These are phyloP conservation scores for Aureoboletus auriporus DNA, from an alignment of 768 basidiomycete genomes.

Conservation along the genomic window DNA sequence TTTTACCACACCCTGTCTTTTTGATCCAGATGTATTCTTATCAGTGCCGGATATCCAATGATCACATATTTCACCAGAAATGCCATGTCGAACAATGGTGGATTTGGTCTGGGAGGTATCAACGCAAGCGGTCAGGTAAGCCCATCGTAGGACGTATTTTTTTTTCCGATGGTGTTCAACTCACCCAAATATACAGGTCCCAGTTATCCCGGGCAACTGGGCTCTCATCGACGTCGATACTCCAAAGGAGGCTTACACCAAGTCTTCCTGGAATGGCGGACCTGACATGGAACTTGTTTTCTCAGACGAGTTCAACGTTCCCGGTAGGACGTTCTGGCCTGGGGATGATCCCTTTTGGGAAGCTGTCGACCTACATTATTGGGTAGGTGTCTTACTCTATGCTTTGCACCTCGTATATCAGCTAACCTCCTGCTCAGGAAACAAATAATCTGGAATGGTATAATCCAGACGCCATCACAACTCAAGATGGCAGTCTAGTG, in stretches of 20 bases:
- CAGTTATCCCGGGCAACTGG: slow-evolving; percentile 51
- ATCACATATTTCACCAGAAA: slow-evolving; percentile 34
- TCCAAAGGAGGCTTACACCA: slow-evolving; percentile 51
- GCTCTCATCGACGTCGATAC: slow-evolving; percentile 59
- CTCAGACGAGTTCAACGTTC: slow-evolving; percentile 77
- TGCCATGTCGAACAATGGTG: slow-evolving; percentile 34
- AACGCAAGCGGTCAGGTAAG: slow-evolving; percentile 70
- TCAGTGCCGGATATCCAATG: slow-evolving; percentile 43
- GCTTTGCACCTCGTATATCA: slow-evolving; percentile 20
- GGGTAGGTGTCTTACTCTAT: slow-evolving; percentile 31
- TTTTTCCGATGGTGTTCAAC: not conserved
- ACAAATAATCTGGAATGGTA: slow-evolving; percentile 61
- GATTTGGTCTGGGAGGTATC: slow-evolving; percentile 65
- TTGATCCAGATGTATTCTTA: not conserved
- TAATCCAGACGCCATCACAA: slow-evolving; percentile 47
- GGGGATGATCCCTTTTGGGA: slow-evolving; percentile 88
- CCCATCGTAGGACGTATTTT: not conserved
- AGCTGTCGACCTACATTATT: slow-evolving; percentile 43
- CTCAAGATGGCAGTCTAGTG: slow-evolving; percentile 46
- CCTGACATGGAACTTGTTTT: slow-evolving; percentile 57
- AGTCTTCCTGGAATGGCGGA: slow-evolving; percentile 57
- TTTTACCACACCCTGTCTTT: not conserved
- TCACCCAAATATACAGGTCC: slow-evolving; percentile 36
- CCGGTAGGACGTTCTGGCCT: slow-evolving; percentile 74
- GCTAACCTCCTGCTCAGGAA: slow-evolving; percentile 25